phyloP scores from a whole-genome alignment of 495 filamentous ascomycete species.

The Penicillium cosmopolitanum region DNA sequence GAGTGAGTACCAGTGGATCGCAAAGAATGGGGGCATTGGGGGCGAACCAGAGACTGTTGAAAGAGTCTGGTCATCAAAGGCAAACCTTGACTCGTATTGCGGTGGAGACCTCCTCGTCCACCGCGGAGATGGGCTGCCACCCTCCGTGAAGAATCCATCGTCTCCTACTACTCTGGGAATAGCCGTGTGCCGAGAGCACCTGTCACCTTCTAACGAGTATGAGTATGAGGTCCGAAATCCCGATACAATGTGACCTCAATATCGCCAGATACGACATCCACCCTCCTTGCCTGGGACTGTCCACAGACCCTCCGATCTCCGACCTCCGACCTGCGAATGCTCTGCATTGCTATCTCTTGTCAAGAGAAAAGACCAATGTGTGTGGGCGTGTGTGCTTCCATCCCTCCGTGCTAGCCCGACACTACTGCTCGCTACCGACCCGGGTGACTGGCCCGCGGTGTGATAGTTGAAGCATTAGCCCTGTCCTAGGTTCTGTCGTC shows the following conservation, averaged over 20 bases:
- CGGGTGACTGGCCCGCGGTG: conserved; percentile 24
- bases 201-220: neutral
- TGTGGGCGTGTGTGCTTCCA: neutral
- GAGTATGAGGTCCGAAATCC: neutral
- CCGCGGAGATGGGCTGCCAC: conserved; percentile 10
- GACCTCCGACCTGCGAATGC: neutral
- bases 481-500: conserved; percentile 15
- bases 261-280: conserved; percentile 9
- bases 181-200: conserved; percentile 1
- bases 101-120: neutral
- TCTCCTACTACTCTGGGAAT: conserved; percentile 8
- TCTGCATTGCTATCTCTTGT: neutral
- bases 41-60: conserved; percentile 5
- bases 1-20: neutral
- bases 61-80: conserved; percentile 1
- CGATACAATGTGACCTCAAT: neutral
- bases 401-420: conserved; percentile 13
- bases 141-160: conserved; percentile 6
- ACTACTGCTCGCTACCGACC: conserved; percentile 17
- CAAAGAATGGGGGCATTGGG: neutral
- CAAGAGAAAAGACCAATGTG: neutral
- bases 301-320: neutral
- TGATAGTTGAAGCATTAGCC: conserved; percentile 28
- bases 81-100: conserved; percentile 11
- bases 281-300: neutral